Evolutionary conservation across 345 rosid species (phyloP), one percentile per base, ranked within the genome.

Genomic region (Stellera chamaejasme): DNA sequence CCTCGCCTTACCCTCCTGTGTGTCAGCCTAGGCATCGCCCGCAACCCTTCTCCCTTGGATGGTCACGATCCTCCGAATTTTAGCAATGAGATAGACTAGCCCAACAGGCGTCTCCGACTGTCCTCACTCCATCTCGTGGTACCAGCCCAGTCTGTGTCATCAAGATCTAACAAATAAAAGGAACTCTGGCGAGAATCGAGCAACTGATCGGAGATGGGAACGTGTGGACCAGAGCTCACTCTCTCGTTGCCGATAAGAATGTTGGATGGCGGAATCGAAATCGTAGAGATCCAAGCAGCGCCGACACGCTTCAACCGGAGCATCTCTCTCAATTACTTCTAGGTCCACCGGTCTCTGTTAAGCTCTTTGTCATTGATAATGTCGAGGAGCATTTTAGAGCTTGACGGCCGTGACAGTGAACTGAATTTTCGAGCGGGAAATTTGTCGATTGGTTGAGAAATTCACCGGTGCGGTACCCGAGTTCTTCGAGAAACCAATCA

Each of bases 11-110:
- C 66, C 82, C 0, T 75, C 77, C 39, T 61, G 82, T 2, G 79
- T 82, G 50, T 80, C 90, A 0, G 90, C 86, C 59, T 87, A 88
- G 9, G 85, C 88, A 0, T 77, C 85, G 5, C 79, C 87, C 0
- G 95, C n/a, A n/a, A n/a, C n/a, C n/a, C 98, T 67, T 93, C 94
- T 67, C 97, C 74, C n/a, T 89, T 91, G 0, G 99, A 87, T 75
- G 82, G 14, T 43, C 62, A 45, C 96, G 75, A 66, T 84, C 95
- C 65, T 87, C 91, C 2, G 70, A n/a, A n/a, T n/a, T n/a, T n/a
- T n/a, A n/a, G 77, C 64, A 86, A 70, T 19, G n/a, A n/a, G n/a
- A n/a, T n/a, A n/a, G 52, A 80, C 0, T 66, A 77, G 0, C 71
- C 69, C 46, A 81, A 69, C 9, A 63, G 70, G 27, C 75, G 81